phyloP scores from a whole-genome alignment of 1,139 yeast species.

The Debaryomyces coudertii region DNA sequence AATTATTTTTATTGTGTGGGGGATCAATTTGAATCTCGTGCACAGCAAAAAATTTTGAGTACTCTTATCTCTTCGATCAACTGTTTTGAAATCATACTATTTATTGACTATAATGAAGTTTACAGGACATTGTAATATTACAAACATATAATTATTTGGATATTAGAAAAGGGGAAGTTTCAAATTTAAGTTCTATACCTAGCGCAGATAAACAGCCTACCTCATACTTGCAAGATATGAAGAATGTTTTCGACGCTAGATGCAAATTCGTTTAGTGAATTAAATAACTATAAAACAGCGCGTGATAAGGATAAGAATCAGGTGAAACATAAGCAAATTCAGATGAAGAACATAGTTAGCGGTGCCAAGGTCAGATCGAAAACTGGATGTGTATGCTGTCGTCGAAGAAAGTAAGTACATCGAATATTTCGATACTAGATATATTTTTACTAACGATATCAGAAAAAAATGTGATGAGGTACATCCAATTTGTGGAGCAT shows the following conservation, averaged over 20 bases:
- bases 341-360: slow-evolving; percentile 2
- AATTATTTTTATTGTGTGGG: not conserved
- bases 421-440: not conserved
- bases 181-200: not conserved
- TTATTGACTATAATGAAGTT: not conserved
- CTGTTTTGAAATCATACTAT: not conserved
- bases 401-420: slow-evolving; percentile 13
- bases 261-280: slow-evolving; percentile 10
- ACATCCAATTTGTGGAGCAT: slow-evolving; percentile 29
- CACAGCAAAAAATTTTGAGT: not conserved
- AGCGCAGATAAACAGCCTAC: not conserved
- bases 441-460: not conserved
- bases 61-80: not conserved
- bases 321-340: not conserved
- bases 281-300: slow-evolving; percentile 2
- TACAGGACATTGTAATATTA: not conserved
- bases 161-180: not conserved
- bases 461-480: slow-evolving; percentile 31
- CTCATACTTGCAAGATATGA: too few relatives aligned
- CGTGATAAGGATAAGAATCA: not conserved
- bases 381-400: slow-evolving; percentile 14
- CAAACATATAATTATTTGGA: not conserved
- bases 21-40: not conserved
- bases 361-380: slow-evolving; percentile 11
- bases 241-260: slow-evolving; percentile 13